Conservation (phyloP, 179 eudicot species). For the Vitellaria paradoxa region DNA sequence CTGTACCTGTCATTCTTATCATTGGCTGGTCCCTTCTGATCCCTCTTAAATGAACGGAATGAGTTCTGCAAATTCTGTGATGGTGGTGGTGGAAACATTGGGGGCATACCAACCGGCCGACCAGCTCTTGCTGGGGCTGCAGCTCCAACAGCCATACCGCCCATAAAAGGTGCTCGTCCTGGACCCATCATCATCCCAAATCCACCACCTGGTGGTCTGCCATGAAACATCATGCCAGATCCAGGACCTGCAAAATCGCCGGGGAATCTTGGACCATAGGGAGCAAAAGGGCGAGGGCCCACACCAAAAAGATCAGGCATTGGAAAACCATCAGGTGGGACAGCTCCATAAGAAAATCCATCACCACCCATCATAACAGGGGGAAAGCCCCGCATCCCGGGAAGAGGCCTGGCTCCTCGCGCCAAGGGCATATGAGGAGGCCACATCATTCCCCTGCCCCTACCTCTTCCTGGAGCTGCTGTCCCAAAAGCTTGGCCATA, state of each 20-base stretch:
- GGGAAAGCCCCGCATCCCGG: constrained; percentile 83
- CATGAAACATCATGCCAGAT: constrained; percentile 82
- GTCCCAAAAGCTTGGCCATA: constrained; percentile 45
- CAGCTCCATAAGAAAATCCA: constrained; percentile 64
- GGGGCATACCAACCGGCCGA: constrained; percentile 59
- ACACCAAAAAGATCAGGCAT: constrained; percentile 72
- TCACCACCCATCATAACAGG: constrained; percentile 78
- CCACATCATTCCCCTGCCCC: constrained; percentile 97
- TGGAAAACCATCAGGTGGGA: constrained; percentile 66
- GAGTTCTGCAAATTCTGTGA: constrained; percentile 43
- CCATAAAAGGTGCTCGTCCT: constrained; percentile 79
- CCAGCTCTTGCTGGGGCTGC: constrained; percentile 40
- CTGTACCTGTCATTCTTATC: constrained; percentile 55
- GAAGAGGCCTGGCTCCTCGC: constrained; percentile 64
- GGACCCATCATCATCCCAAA: constrained; percentile 92
- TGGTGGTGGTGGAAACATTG: constrained; percentile 47
- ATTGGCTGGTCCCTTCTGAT: constrained; percentile 41
- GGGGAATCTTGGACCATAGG: constrained; percentile 76
- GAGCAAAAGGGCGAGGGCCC: constrained; percentile 85
- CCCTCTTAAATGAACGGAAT: constrained; percentile 56
- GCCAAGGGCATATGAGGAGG: constrained; percentile 76
- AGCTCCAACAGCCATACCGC: constrained; percentile 58
- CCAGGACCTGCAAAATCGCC: constrained; percentile 58
- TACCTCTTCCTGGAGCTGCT: constrained; percentile 66
- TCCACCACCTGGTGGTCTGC: constrained; percentile 71